phyloP scores from a whole-genome alignment of 2,329 filamentous ascomycete species.

The Aspergillus amoenus region DNA sequence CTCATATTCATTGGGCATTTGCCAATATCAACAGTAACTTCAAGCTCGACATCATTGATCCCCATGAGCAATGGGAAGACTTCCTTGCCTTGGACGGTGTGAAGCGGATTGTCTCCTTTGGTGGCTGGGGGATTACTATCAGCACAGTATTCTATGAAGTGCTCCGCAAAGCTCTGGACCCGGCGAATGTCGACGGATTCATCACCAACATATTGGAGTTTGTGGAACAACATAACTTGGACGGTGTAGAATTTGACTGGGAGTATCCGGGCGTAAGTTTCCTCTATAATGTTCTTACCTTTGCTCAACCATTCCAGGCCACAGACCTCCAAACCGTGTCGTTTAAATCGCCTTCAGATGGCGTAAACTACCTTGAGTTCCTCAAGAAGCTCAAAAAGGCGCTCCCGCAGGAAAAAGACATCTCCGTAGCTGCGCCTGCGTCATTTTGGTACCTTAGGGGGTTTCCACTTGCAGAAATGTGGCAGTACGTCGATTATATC shows the following conservation, averaged over 20 bases:
- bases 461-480: constrained; percentile 31
- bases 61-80: constrained; percentile 25
- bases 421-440: constrained; percentile 29
- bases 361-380: constrained; percentile 37
- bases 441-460: constrained; percentile 34
- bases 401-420: constrained; percentile 16
- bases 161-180: constrained; percentile 36
- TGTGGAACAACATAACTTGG: constrained; percentile 10
- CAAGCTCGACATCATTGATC: constrained; percentile 25
- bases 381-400: constrained; percentile 24
- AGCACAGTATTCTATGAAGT: constrained; percentile 36
- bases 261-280: constrained; percentile 11
- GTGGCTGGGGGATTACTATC: constrained; percentile 48
- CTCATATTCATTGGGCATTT: constrained; percentile 43
- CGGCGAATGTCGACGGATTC: constrained; percentile 39
- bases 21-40: constrained; percentile 33
- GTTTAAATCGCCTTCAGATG: constrained; percentile 26
- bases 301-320: neutral
- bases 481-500: constrained; percentile 30
- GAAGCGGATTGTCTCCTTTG: constrained; percentile 28
- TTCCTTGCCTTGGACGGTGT: constrained; percentile 29
- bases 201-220: constrained; percentile 33
- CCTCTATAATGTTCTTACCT: neutral
- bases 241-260: constrained; percentile 17
- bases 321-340: constrained; percentile 38